Percentiles rank a stretch among this genome's conserved stretches.
Conservation (phyloP, 2,329 filamentous ascomycete species). For the Claviceps cyperi region DNA sequence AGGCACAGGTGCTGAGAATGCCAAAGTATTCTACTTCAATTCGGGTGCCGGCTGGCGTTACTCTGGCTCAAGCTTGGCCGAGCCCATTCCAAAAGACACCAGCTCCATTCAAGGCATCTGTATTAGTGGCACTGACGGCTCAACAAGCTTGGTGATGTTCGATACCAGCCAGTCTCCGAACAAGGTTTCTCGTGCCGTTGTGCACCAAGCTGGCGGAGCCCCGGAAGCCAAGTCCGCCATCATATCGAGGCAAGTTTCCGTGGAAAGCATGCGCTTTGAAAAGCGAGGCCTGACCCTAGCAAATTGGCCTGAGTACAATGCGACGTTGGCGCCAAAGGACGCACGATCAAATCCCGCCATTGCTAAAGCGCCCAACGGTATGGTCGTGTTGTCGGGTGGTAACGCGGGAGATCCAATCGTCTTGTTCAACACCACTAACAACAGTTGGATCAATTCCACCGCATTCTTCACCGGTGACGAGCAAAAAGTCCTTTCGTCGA, state of each 20-base stretch:
- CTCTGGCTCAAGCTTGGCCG: slow-evolving; percentile 48
- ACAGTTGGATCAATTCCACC: slow-evolving; percentile 64
- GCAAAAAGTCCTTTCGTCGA: slow-evolving; percentile 22
- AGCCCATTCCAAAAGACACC: slow-evolving; percentile 44
- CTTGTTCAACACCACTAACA: slow-evolving; percentile 63
- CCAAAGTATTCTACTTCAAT: slow-evolving; percentile 58
- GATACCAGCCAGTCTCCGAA: slow-evolving; percentile 65
- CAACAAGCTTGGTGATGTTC: slow-evolving; percentile 66
- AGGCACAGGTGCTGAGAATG: slow-evolving; percentile 32
- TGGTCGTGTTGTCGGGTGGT: slow-evolving; percentile 69
- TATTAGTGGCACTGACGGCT: slow-evolving; percentile 58
- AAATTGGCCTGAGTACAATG: slow-evolving; percentile 69
- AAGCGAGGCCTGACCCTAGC: slow-evolving; percentile 36
- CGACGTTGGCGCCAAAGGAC: slow-evolving; percentile 47
- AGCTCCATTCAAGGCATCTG: slow-evolving; percentile 46
- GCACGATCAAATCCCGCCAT: slow-evolving; percentile 57
- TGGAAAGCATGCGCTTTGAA: slow-evolving; percentile 7
- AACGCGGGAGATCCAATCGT: slow-evolving; percentile 50
- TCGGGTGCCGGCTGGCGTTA: slow-evolving; percentile 48
- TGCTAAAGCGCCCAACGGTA: slow-evolving; percentile 49
- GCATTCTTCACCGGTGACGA: slow-evolving; percentile 40
- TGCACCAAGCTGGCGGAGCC: slow-evolving; percentile 47
- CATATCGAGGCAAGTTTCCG: slow-evolving; percentile 21
- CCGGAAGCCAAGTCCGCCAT: slow-evolving; percentile 32
- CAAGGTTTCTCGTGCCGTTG: slow-evolving; percentile 51